phyloP scores from a whole-genome alignment of 2,329 filamentous ascomycete genomes.

The Alternaria novae-zelandiae region DNA sequence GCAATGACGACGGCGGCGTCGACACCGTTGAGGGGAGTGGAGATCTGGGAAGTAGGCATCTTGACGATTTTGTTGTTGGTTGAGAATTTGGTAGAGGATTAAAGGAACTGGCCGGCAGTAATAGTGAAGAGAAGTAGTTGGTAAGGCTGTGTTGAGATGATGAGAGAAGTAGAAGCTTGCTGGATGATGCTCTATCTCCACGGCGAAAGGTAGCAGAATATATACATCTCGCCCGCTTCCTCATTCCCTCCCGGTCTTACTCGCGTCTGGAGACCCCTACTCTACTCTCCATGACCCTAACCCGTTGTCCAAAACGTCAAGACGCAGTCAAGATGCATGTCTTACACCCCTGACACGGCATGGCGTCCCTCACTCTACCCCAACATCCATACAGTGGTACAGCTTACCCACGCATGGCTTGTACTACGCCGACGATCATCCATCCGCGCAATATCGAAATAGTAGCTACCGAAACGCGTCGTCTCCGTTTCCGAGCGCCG shows the following conservation, averaged over 20 bases:
- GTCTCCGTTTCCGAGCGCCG: conserved; percentile 2
- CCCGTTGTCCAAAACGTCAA: conserved; percentile 10
- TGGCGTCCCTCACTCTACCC: neutral
- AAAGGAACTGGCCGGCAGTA: conserved; percentile 2
- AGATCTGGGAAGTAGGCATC: conserved; percentile 48
- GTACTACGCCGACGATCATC: conserved; percentile 9
- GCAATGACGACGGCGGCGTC: conserved; percentile 35
- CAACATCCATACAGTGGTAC: neutral
- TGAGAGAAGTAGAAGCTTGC: conserved; percentile 11
- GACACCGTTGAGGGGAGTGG: conserved; percentile 41
- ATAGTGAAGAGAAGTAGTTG: neutral
- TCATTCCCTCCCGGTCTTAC: neutral
- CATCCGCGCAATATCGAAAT: conserved; percentile 8
- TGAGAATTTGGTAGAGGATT: neutral
- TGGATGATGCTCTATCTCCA: conserved; percentile 1
- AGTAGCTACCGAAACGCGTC: conserved; percentile 22
- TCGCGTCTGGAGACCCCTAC: neutral
- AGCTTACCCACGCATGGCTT: conserved; percentile 2
- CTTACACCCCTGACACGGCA: conserved; percentile 9
- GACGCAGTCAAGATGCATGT: conserved; percentile 9
- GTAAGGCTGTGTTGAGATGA: neutral
- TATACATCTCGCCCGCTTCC: neutral
- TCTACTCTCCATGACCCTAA: neutral
- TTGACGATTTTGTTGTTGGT: conserved; percentile 9
- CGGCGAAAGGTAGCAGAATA: conserved; percentile 8